Percentiles rank a stretch among this genome's conserved stretches.
Evolutionary conservation across 2,329 filamentous ascomycete genomes (phyloP).

Genomic region (Microdochium paspali): DNA sequence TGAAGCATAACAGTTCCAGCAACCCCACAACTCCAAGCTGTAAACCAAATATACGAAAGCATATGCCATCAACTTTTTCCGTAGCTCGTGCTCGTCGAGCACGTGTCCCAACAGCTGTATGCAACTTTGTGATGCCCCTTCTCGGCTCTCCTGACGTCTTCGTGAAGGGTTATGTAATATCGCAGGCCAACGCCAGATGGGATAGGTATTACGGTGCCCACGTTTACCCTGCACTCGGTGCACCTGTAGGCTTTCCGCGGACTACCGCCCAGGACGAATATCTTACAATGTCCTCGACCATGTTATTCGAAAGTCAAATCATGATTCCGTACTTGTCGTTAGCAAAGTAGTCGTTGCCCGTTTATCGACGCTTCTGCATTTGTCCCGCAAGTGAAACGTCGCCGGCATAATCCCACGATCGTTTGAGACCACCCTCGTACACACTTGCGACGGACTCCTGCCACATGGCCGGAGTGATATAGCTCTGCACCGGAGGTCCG

Average conservation of each 20-base stretch:
- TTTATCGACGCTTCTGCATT: conserved; percentile 20
- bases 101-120: no score
- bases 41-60: background rate
- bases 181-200: no score
- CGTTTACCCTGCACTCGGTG: background rate
- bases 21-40: background rate
- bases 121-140: no score
- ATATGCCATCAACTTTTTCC: no score
- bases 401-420: conserved; percentile 48
- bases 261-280: background rate
- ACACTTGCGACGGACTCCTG: conserved; percentile 62
- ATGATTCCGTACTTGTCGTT: background rate
- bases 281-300: background rate
- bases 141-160: no score
- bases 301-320: background rate
- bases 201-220: background rate
- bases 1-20: background rate
- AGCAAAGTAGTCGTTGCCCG: background rate
- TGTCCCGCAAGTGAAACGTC: conserved; percentile 15
- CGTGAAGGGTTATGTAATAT: no score
- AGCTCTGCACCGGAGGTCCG: conserved; percentile 42
- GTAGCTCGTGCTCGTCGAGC: no score
- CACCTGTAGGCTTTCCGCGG: background rate
- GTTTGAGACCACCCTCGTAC: conserved; percentile 56
- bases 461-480: conserved; percentile 66